phyloP scores from a whole-genome alignment of 164 flowering plant genomes.

The Kingdonia uniflora region DNA sequence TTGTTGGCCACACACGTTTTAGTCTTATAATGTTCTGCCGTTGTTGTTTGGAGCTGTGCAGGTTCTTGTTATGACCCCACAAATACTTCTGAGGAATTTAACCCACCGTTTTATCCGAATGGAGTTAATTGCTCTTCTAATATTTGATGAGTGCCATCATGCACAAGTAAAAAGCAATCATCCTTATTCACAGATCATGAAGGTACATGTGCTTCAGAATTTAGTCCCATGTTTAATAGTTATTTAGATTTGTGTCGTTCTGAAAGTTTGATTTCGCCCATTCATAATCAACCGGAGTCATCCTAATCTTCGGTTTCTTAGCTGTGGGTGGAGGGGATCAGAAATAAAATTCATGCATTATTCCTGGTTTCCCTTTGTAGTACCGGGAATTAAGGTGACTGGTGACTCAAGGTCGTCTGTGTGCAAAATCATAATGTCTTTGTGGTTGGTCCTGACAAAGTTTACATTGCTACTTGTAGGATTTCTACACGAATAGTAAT shows the following conservation, averaged over 20 bases:
- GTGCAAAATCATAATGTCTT: too few species aligned
- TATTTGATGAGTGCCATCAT: slow-evolving; percentile 98
- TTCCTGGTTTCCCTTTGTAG: too few species aligned
- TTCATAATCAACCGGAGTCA: too few species aligned
- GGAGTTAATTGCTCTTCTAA: slow-evolving; percentile 73
- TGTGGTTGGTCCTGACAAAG: too few species aligned
- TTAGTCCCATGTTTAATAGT: too few species aligned
- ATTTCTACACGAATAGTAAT: slow-evolving; percentile 40
- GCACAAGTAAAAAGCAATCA: slow-evolving; percentile 82
- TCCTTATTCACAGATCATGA: slow-evolving; percentile 96
- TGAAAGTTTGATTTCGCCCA: too few species aligned
- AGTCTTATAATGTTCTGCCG: slow-evolving; percentile 3
- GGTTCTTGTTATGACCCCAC: slow-evolving; percentile 98
- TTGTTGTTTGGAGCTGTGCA: slow-evolving; percentile 25
- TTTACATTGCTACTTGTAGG: neutral
- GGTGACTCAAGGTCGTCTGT: too few species aligned
- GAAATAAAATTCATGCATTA: too few species aligned
- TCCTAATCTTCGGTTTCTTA: too few species aligned
- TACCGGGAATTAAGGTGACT: too few species aligned
- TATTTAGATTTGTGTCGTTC: too few species aligned
- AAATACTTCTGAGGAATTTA: slow-evolving; percentile 52
- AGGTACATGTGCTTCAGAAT: slow-evolving; percentile 21
- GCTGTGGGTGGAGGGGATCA: too few species aligned
- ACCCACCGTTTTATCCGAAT: slow-evolving; percentile 75
- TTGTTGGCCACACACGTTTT: neutral